Conservation (phyloP, 129 eudicot species). For the Saposhnikovia divaricata region DNA sequence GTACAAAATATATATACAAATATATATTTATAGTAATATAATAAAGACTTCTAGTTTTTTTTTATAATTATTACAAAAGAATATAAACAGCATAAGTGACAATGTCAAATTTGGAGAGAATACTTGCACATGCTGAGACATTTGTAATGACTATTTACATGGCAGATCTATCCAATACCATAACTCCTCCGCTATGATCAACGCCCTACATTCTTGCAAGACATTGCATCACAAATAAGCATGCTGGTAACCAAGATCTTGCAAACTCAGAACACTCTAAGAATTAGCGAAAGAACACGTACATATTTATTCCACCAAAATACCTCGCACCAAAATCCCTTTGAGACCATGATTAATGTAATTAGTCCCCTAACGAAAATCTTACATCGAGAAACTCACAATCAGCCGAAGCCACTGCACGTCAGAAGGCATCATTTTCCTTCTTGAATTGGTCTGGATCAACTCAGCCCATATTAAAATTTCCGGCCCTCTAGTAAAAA, state of each 20-base stretch:
- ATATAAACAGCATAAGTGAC: neutral
- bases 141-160: slow-evolving; percentile 40
- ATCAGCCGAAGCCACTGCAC: slow-evolving; percentile 71
- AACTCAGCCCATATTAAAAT: slow-evolving; percentile 65
- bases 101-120: slow-evolving; percentile 1
- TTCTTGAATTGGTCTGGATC: slow-evolving; percentile 86
- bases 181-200: slow-evolving; percentile 81
- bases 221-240: slow-evolving; percentile 68
- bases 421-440: slow-evolving; percentile 71
- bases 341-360: neutral
- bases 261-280: slow-evolving; percentile 35
- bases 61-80: too few relatives aligned
- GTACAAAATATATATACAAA: neutral
- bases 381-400: slow-evolving; percentile 73
- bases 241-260: slow-evolving; percentile 73
- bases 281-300: neutral
- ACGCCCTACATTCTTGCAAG: slow-evolving; percentile 42
- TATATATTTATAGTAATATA: too few relatives aligned
- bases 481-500: slow-evolving; percentile 82
- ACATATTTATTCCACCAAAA: neutral
- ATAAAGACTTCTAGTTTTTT: neutral
- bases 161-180: slow-evolving; percentile 67
- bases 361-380: slow-evolving; percentile 3
- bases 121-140: neutral
- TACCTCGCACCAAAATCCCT: neutral